Base-by-base conservation (phyloP, 805 yeast genomes). In the Ogataea salicorniae region DNA sequence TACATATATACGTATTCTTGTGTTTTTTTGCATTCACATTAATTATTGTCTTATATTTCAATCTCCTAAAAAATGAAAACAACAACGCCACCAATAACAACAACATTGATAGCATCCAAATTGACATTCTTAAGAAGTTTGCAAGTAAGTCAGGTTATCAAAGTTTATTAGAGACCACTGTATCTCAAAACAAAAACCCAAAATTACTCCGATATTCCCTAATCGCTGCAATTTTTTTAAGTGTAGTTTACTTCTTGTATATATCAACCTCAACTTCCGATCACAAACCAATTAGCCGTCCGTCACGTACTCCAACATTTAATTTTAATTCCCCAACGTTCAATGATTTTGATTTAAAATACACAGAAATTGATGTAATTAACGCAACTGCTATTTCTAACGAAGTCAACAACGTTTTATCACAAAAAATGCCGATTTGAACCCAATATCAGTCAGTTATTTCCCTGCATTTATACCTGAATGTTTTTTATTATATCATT, bases 391-490 rank as follows among this genome's bases (percentile, higher is more conserved):
- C 82, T 1, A 57, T 81, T 2, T 81, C 81, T 63, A 79, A 78
- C 53, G 70, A 81, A 3, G 71, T 81, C 14, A 66, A 75, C 44
- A 74, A 77, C 37, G 82, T 79, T 1, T 58, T 78, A 45, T 77
- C 75, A 52, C 79, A 77, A 50, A 74, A 43, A 72, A 73, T 42
- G 65, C 78, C 14, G 78, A 79, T 59, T 53, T 80, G 29, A 68
- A 73, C 43, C 85, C 87, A 0, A 71, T 74, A 14, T 80, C 85
- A 4, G 80, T 81, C 17, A 70, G 79, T 6, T 78, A 72, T 51
- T 71, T 81, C 37, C 84, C 87, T 0, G 87, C 83, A 1, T 73
- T 72, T 46, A 69, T 82, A 22, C 84, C 86, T 0, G 69, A 75
- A 39, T 83, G 83, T 4, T 80, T 86, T 0, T 55, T 77, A 35